phyloP scores from a whole-genome alignment of 1,139 yeast genomes.

The Candida sp. region DNA sequence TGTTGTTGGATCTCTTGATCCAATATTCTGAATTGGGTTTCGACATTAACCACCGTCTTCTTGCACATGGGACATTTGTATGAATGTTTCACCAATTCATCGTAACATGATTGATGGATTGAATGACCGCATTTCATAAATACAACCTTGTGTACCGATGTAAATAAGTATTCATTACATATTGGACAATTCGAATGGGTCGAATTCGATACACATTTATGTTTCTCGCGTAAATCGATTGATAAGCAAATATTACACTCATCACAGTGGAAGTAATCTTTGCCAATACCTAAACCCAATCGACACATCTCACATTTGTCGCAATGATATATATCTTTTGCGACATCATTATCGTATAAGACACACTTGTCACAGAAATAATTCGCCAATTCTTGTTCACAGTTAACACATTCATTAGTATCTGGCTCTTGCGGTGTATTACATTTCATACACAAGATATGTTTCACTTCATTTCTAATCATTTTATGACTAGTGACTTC shows the following conservation, averaged over 20 bases:
- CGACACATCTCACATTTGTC: slow-evolving; percentile 92
- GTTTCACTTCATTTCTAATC: slow-evolving; percentile 59
- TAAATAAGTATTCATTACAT: slow-evolving; percentile 88
- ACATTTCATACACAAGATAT: slow-evolving; percentile 81
- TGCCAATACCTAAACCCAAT: slow-evolving; percentile 81
- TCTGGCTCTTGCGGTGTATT: slow-evolving; percentile 71
- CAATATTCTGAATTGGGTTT: slow-evolving; percentile 78
- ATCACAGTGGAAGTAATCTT: slow-evolving; percentile 88
- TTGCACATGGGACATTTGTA: slow-evolving; percentile 92
- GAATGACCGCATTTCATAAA: slow-evolving; percentile 96
- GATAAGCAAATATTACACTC: slow-evolving; percentile 90
- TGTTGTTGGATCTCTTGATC: slow-evolving; percentile 80
- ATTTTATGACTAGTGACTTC: slow-evolving; percentile 54
- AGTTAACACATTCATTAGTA: slow-evolving; percentile 58
- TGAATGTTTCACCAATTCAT: slow-evolving; percentile 72
- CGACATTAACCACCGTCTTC: slow-evolving; percentile 81
- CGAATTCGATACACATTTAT: slow-evolving; percentile 80
- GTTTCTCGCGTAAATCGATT: slow-evolving; percentile 72
- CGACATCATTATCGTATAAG: slow-evolving; percentile 78
- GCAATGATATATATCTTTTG: slow-evolving; percentile 86
- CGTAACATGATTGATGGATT: slow-evolving; percentile 81
- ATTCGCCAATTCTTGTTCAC: slow-evolving; percentile 65
- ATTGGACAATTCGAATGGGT: slow-evolving; percentile 93
- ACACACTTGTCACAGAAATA: slow-evolving; percentile 79
- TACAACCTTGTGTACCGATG: slow-evolving; percentile 80